Evolutionary conservation across 768 basidiomycete species (phyloP).

Genomic region (Boletus edulis): DNA sequence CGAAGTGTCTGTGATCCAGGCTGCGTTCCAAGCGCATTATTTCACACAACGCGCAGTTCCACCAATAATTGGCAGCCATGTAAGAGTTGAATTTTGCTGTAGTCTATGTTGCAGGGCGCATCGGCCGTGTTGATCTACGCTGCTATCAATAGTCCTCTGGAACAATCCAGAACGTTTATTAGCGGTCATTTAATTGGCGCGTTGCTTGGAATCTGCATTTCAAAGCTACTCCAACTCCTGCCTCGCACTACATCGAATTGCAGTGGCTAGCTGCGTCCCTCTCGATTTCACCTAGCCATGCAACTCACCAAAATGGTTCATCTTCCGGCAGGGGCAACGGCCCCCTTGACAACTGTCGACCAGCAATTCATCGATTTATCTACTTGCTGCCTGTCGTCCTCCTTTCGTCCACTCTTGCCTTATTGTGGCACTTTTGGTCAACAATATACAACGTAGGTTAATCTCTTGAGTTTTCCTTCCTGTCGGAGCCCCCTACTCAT

Average conservation of each 20-base stretch:
- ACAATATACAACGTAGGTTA: constrained; percentile 44
- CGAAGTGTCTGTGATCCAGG: constrained; percentile 49
- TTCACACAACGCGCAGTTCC: constrained; percentile 45
- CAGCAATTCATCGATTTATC: constrained; percentile 41
- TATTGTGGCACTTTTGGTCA: constrained; percentile 42
- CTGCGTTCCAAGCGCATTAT: constrained; percentile 47
- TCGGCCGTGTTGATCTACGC: constrained; percentile 56
- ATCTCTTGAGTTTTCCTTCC: neutral
- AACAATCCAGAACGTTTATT: constrained; percentile 50
- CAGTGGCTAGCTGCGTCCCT: constrained; percentile 40
- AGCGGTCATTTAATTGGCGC: constrained; percentile 43
- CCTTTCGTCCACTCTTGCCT: constrained; percentile 46
- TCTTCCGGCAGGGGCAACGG: constrained; percentile 59
- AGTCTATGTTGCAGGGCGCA: constrained; percentile 39
- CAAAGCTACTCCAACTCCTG: constrained; percentile 48
- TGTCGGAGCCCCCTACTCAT: constrained; percentile 4
- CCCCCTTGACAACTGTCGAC: constrained; percentile 46
- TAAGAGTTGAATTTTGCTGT: constrained; percentile 7
- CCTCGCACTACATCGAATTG: constrained; percentile 43
- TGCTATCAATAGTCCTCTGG: constrained; percentile 49
- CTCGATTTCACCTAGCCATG: constrained; percentile 46
- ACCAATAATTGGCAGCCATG: constrained; percentile 20
- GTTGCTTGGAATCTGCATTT: constrained; percentile 46
- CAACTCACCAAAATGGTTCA: constrained; percentile 51
- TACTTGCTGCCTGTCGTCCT: constrained; percentile 53